Evolutionary conservation across 1,284 basidiomycete species (phyloP).

Genomic region (Cutaneotrichosporon sp.): DNA sequence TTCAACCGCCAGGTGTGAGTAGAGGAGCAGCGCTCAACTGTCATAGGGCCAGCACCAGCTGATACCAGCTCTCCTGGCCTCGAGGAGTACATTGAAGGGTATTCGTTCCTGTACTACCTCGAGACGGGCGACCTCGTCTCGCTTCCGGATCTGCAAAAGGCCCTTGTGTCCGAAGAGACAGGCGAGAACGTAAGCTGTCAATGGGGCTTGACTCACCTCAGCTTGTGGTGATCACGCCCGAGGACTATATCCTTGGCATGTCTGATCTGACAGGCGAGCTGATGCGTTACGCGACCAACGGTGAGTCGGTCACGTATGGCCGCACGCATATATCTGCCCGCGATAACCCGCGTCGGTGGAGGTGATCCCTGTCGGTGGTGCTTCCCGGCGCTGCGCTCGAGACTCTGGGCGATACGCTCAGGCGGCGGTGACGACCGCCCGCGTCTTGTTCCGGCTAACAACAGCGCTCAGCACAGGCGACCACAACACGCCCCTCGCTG

Average conservation of each 20-base stretch:
- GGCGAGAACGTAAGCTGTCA: slow-evolving; percentile 15
- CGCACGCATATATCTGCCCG: too few species aligned
- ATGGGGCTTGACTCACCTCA: slow-evolving; percentile 14
- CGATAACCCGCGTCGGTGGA: neutral
- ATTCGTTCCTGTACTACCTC: slow-evolving; percentile 85
- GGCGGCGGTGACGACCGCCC: slow-evolving; percentile 2
- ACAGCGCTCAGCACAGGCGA: slow-evolving; percentile 64
- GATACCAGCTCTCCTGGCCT: slow-evolving; percentile 57
- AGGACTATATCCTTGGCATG: slow-evolving; percentile 87
- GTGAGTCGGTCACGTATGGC: slow-evolving; percentile 25
- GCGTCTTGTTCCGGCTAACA: slow-evolving; percentile 7
- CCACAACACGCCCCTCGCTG: slow-evolving; percentile 64
- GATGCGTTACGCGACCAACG: slow-evolving; percentile 86
- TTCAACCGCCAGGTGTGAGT: slow-evolving; percentile 72
- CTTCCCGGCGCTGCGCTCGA: neutral
- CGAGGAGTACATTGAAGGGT: slow-evolving; percentile 90
- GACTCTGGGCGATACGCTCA: neutral
- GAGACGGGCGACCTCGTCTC: slow-evolving; percentile 70
- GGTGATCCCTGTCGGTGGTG: neutral
- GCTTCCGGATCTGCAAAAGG: slow-evolving; percentile 66
- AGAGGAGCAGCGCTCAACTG: neutral
- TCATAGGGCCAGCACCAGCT: neutral
- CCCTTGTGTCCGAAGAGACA: slow-evolving; percentile 57
- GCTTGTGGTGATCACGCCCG: slow-evolving; percentile 66
- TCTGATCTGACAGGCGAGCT: slow-evolving; percentile 94